A percentile compares a stretch with the other conserved stretches of the same genome.
These are phyloP conservation scores for Kwoniella shandongensis DNA, from an alignment of 768 basidiomycete genomes.

Conservation along the genomic window DNA sequence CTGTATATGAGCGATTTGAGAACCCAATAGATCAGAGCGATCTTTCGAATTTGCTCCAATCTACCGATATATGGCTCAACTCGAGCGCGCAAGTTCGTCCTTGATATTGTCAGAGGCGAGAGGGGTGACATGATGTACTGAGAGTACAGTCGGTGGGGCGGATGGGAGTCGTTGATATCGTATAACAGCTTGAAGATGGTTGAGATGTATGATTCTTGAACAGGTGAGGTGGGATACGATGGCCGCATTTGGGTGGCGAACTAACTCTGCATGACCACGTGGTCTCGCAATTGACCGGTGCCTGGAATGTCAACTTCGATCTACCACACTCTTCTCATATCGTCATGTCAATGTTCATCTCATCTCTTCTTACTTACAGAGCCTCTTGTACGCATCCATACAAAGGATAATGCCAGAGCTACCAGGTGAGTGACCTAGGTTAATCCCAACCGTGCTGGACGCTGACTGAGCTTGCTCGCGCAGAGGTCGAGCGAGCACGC, in stretches of 20 bases:
- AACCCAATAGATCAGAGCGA: conserved; percentile 35
- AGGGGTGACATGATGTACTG: conserved; percentile 1
- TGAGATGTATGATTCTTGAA: too few relatives aligned
- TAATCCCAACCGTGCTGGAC: neutral
- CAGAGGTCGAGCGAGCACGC: conserved; percentile 72
- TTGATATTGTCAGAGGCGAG: conserved; percentile 1
- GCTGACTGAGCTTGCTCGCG: neutral
- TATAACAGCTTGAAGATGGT: too few relatives aligned
- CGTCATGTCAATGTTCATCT: too few relatives aligned
- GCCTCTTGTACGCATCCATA: too few relatives aligned
- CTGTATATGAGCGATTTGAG: conserved; percentile 23
- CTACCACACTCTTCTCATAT: too few relatives aligned
- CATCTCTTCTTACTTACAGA: too few relatives aligned
- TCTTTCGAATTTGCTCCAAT: conserved; percentile 23
- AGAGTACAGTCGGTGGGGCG: neutral
- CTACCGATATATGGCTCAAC: conserved; percentile 7
- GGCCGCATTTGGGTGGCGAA: conserved; percentile 3
- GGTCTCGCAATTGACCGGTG: too few relatives aligned
- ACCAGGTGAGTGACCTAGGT: conserved; percentile 56
- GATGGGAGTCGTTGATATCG: too few relatives aligned
- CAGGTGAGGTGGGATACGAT: neutral
- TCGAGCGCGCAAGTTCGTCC: conserved; percentile 2
- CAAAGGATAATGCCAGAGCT: conserved; percentile 65
- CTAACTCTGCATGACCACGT: neutral
- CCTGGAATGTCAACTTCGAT: too few relatives aligned